Base-by-base conservation (phyloP, 306 rosid species). In the Bauhinia variegata region DNA sequence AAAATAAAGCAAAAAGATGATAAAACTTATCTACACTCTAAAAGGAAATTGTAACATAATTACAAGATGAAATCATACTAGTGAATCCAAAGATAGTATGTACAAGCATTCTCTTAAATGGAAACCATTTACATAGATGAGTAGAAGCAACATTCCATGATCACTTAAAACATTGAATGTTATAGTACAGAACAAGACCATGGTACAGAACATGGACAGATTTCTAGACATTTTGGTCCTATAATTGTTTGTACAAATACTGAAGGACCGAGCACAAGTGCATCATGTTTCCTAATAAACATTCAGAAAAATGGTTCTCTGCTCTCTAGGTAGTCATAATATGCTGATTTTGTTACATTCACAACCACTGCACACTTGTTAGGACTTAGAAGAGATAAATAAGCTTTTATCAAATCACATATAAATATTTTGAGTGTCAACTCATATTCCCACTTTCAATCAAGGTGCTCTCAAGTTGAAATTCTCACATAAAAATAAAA, bases 231-330 rank as follows among this genome's bases (percentile, higher is more conserved):
- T 36, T n/a, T 1, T 4, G 7, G 5, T 30, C 2, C 18, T 19
- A 13, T 32, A 36, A 36, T 5, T 6, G 41, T 8, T 36, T 5
- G n/a, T 12, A 41, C 41, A 41, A 41, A 13, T 13, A 8, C 23
- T 60, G n/a, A n/a, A n/a, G n/a, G 19, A 42, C 51, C 52, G 66
- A 60, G 23, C 52, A 8, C 41, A 11, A 42, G n/a, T 18, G 38
- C 52, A 6, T 13, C 51, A 60, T 61, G 53, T 42, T 23, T 19
- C 66, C 34, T 23, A n/a, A 60, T 18, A 42, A 19, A 19, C 52
- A 12, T 14, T 41, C 18, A 23, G 37, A 23, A 51, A 51, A 42
- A 19, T 42, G 38, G 8, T 42, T 12, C 7, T n/a, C n/a, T n/a
- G n/a, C n/a, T n/a, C n/a, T 42, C 6, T 8, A 46, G 23, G 53